phyloP scores from a whole-genome alignment of 1,284 basidiomycete genomes.

The Moniliella sp. region DNA sequence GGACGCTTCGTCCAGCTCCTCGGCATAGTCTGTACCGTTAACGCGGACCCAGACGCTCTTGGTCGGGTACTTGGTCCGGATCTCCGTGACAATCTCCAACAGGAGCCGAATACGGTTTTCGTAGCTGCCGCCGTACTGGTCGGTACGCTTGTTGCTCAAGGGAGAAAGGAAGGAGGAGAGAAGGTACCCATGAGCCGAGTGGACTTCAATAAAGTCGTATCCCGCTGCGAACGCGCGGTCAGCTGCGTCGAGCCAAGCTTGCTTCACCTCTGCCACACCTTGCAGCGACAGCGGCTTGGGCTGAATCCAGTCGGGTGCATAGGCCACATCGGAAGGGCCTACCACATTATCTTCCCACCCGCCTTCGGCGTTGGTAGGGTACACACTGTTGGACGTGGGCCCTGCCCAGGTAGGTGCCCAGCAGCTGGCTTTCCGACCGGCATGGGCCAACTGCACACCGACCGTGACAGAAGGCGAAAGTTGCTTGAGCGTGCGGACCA shows the following conservation, averaged over 20 bases:
- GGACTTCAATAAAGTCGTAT: conserved; percentile 52
- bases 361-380: conserved; percentile 26
- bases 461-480: conserved; percentile 44
- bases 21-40: conserved; percentile 21
- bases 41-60: conserved; percentile 27
- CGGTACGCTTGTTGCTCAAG: conserved; percentile 23
- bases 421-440: conserved; percentile 49
- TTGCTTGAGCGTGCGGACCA: conserved; percentile 52
- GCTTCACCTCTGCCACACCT: conserved; percentile 45
- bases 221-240: conserved; percentile 39
- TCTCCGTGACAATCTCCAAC: conserved; percentile 10
- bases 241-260: conserved; percentile 47
- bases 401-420: conserved; percentile 35
- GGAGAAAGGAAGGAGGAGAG: conserved; percentile 39
- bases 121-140: conserved; percentile 26
- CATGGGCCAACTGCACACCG: conserved; percentile 60
- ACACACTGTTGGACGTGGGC: conserved; percentile 10
- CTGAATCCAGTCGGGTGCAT: conserved; percentile 37
- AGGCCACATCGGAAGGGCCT: conserved; percentile 46
- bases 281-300: conserved; percentile 44
- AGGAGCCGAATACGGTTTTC: conserved; percentile 20
- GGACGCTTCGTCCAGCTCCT: conserved; percentile 10
- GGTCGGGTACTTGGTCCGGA: conserved; percentile 16
- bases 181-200: conserved; percentile 41
- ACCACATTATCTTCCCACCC: conserved; percentile 52